These are phyloP conservation scores for Fraxinus platypoda DNA, from an alignment of 305 asterid genomes.

Conservation along the genomic window DNA sequence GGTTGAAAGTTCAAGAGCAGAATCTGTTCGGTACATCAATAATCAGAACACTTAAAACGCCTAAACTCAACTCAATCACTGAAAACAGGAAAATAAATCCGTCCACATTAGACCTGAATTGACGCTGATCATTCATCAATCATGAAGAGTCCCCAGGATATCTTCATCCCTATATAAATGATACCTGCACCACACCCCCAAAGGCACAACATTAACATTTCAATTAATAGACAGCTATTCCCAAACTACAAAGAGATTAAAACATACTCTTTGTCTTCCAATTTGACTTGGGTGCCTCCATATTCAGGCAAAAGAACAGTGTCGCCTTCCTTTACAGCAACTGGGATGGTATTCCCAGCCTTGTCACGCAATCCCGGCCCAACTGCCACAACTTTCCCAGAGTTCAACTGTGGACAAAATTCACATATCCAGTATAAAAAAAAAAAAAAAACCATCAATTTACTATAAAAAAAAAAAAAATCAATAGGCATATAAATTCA, in stretches of 20 bases:
- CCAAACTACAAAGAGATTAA: neutral
- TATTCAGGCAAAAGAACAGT: constrained; percentile 89
- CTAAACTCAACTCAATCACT: neutral
- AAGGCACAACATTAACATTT: constrained; percentile 4
- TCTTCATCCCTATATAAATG: constrained; percentile 86
- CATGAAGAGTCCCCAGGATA: constrained; percentile 71
- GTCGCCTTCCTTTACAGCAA: constrained; percentile 88
- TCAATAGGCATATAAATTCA: neutral
- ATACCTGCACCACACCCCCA: constrained; percentile 50
- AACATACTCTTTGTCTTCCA: constrained; percentile 88
- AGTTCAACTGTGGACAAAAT: constrained; percentile 59
- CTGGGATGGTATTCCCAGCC: constrained; percentile 58
- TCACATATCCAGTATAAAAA: constrained; percentile 2
- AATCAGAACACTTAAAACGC: constrained; percentile 8
- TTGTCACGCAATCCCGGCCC: constrained; percentile 70
- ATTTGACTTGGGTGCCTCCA: constrained; percentile 83
- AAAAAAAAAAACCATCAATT: neutral
- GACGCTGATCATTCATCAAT: constrained; percentile 28
- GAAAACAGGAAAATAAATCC: constrained; percentile 2
- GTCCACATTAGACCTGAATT: constrained; percentile 14
- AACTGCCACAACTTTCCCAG: constrained; percentile 83
- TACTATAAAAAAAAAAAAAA: neutral
- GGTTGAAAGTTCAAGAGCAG: constrained; percentile 13
- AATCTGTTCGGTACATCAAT: constrained; percentile 6
- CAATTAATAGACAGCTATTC: neutral